phyloP scores from a whole-genome alignment of 2,329 filamentous ascomycete genomes.

The Tolypocladium ovalisporum region DNA sequence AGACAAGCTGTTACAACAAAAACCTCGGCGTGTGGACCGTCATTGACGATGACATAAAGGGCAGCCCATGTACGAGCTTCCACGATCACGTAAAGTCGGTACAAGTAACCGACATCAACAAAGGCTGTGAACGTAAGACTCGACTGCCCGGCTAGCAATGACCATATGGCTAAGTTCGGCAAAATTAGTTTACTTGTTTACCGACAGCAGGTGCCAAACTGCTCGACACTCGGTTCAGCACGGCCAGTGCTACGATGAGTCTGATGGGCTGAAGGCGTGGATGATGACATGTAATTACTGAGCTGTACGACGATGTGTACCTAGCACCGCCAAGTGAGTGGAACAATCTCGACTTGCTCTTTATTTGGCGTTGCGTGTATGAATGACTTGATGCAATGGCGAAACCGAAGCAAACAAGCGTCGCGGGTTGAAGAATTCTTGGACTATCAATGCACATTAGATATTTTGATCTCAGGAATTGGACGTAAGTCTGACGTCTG shows the following conservation, averaged over 20 bases:
- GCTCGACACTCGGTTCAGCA: not conserved
- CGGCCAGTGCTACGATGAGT: not conserved
- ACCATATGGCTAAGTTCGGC: not conserved
- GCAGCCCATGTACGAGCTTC: conserved; percentile 9
- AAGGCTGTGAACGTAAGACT: conserved; percentile 9
- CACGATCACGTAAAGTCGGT: conserved; percentile 7
- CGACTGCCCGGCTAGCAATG: not conserved
- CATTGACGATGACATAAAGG: conserved; percentile 10
- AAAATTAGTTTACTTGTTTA: conserved; percentile 7
- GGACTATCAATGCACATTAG: too few species aligned
- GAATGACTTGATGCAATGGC: too few species aligned
- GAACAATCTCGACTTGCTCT: too few species aligned
- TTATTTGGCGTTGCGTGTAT: too few species aligned
- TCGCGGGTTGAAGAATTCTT: too few species aligned
- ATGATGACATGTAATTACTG: conserved; percentile 2
- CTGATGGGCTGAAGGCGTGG: conserved; percentile 3
- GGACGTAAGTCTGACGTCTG: too few species aligned
- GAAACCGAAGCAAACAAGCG: too few species aligned
- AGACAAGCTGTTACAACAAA: conserved; percentile 6
- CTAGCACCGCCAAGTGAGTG: not conserved
- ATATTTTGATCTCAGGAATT: too few species aligned
- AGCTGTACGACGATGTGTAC: not conserved
- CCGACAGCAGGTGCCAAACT: conserved; percentile 3
- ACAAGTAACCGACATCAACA: conserved; percentile 5
- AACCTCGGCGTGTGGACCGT: conserved; percentile 16